phyloP scores from a whole-genome alignment of 768 basidiomycete species.

The Boletus pseudo-olivaceus region DNA sequence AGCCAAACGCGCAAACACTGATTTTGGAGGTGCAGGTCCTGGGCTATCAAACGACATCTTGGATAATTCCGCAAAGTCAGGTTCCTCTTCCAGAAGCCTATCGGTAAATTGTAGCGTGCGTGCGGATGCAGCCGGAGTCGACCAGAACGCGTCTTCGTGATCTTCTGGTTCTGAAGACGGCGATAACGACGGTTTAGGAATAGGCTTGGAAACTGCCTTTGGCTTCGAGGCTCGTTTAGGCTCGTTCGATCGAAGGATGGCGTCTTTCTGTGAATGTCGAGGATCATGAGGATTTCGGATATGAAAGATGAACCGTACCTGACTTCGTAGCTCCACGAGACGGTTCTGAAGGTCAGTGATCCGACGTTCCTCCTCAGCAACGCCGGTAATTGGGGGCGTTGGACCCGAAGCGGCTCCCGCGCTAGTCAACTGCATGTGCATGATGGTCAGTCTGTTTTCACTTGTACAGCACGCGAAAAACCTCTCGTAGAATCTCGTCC shows the following conservation, averaged over 20 bases:
- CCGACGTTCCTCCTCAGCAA: conserved; percentile 39
- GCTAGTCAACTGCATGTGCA: conserved; percentile 14
- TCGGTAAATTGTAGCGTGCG: conserved; percentile 63
- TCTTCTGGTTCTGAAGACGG: conserved; percentile 29
- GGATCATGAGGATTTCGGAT: not conserved
- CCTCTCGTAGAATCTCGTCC: conserved; percentile 38
- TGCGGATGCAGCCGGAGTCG: conserved; percentile 49
- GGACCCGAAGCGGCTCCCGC: conserved; percentile 15
- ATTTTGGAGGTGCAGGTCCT: conserved; percentile 32
- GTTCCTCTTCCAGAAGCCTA: conserved; percentile 59
- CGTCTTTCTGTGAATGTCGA: conserved; percentile 24
- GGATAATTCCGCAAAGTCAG: conserved; percentile 53
- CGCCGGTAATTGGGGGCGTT: conserved; percentile 26
- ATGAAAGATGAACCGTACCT: conserved; percentile 27
- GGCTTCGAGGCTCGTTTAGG: conserved; percentile 5
- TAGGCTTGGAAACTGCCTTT: conserved; percentile 9
- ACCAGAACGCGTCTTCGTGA: conserved; percentile 62
- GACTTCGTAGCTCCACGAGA: conserved; percentile 39
- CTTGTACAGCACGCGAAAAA: conserved; percentile 24
- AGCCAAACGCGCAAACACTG: conserved; percentile 27
- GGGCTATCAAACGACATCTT: conserved; percentile 45
- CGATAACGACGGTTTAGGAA: conserved; percentile 13
- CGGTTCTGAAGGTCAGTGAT: conserved; percentile 42
- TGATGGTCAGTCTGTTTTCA: not conserved
- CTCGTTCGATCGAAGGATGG: conserved; percentile 24